These are phyloP conservation scores for Talaromyces wortmannii DNA, from an alignment of 495 filamentous ascomycete genomes.

Conservation along the genomic window DNA sequence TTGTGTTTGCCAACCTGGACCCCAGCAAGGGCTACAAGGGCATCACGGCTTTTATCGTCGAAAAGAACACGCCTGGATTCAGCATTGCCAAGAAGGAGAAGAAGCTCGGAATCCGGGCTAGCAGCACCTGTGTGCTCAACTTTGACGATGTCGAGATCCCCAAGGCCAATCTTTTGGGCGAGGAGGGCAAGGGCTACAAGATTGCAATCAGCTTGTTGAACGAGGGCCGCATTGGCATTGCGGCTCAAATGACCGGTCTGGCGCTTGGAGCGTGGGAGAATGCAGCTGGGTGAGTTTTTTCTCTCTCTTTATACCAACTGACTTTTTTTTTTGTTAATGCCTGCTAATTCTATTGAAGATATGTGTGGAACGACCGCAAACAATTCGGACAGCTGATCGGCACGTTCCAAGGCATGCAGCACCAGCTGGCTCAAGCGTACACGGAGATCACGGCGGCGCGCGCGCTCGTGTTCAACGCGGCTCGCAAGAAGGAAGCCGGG, in stretches of 20 bases:
- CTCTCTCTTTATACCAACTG: neutral
- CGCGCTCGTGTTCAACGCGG: slow-evolving; percentile 91
- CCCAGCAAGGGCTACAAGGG: slow-evolving; percentile 86
- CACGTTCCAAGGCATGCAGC: slow-evolving; percentile 98
- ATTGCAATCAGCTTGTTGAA: slow-evolving; percentile 95
- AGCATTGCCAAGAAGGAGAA: slow-evolving; percentile 98
- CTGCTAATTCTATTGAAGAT: slow-evolving; percentile 30
- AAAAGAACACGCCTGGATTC: slow-evolving; percentile 86
- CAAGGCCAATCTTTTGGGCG: slow-evolving; percentile 77
- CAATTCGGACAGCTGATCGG: slow-evolving; percentile 93
- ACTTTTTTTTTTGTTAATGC: neutral
- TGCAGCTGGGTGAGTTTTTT: slow-evolving; percentile 61
- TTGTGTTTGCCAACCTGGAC: slow-evolving; percentile 94
- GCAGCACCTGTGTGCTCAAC: slow-evolving; percentile 93
- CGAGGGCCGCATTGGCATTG: slow-evolving; percentile 96
- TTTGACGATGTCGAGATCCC: slow-evolving; percentile 95
- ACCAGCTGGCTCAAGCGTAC: slow-evolving; percentile 94
- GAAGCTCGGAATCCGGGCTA: slow-evolving; percentile 94
- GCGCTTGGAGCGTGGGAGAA: slow-evolving; percentile 95
- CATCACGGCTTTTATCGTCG: slow-evolving; percentile 92
- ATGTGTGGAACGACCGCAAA: slow-evolving; percentile 95
- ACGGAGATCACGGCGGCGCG: slow-evolving; percentile 88
- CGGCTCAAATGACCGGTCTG: slow-evolving; percentile 97
- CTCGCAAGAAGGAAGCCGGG: slow-evolving; percentile 95
- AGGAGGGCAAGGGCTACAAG: slow-evolving; percentile 92